Conservation (phyloP, 179 eudicot species). For the Nepenthes alata region DNA sequence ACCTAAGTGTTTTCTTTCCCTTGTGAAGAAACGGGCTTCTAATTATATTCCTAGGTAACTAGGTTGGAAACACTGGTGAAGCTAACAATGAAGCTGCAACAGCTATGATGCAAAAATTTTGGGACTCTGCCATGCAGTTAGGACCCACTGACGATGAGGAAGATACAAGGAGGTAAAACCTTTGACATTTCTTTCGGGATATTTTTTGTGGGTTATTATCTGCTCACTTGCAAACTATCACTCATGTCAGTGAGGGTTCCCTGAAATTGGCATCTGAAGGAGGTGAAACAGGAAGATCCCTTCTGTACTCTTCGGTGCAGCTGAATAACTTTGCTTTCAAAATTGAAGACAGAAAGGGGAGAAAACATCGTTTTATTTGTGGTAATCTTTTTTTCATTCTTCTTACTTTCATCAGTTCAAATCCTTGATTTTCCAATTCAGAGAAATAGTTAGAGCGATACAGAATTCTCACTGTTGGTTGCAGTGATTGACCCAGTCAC, state of each 20-base stretch:
- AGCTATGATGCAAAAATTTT: conserved; percentile 84
- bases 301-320: conserved; percentile 31
- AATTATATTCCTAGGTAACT: conserved; percentile 2
- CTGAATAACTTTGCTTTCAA: conserved; percentile 63
- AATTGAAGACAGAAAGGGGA: conserved; percentile 75
- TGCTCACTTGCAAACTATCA: conserved; percentile 2
- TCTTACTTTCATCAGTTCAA: no score
- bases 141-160: conserved; percentile 65
- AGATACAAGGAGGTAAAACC: conserved; percentile 37
- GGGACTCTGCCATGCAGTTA: conserved; percentile 83
- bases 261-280: conserved; percentile 68
- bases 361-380: conserved; percentile 85
- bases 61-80: conserved; percentile 52
- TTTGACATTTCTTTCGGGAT: background rate
- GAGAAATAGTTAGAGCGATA: no score
- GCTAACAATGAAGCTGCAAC: conserved; percentile 51
- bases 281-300: conserved; percentile 35
- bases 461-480: no score
- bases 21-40: background rate
- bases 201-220: background rate
- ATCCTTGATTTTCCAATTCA: no score
- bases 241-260: conserved; percentile 55
- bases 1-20: background rate
- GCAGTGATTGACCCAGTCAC: no score
- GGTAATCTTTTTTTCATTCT: conserved; percentile 30